Evolutionary conservation across 768 basidiomycete genomes (phyloP).

Genomic region (Xerocomellus amylosporus): DNA sequence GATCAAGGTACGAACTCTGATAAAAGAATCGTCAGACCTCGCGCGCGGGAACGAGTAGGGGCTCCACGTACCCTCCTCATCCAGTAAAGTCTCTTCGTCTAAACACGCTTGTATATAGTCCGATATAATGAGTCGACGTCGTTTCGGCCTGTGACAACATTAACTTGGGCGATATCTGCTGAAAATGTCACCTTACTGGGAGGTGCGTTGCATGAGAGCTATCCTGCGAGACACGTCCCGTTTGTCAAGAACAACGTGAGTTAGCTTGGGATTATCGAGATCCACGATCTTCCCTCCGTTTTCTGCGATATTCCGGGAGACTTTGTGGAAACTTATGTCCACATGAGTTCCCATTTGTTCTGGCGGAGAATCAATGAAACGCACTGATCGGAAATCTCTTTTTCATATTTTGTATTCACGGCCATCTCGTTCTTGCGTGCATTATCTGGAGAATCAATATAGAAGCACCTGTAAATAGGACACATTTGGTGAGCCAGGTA

Average conservation of each 20-base stretch:
- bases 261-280: slow-evolving; percentile 74
- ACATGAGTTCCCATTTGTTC: neutral
- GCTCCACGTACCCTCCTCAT: slow-evolving; percentile 64
- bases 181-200: slow-evolving; percentile 49
- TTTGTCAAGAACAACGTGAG: slow-evolving; percentile 84
- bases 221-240: slow-evolving; percentile 72
- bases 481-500: neutral
- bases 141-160: slow-evolving; percentile 60
- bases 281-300: slow-evolving; percentile 74
- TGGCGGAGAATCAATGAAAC: slow-evolving; percentile 12
- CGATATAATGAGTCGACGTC: slow-evolving; percentile 71
- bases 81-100: slow-evolving; percentile 78
- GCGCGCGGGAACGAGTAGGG: neutral
- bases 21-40: neutral
- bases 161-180: slow-evolving; percentile 3
- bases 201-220: slow-evolving; percentile 67
- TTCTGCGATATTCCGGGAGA: slow-evolving; percentile 50
- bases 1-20: slow-evolving; percentile 28
- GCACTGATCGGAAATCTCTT: slow-evolving; percentile 54
- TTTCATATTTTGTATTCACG: slow-evolving; percentile 52
- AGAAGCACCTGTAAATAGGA: slow-evolving; percentile 64
- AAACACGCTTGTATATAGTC: slow-evolving; percentile 77
- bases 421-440: slow-evolving; percentile 63
- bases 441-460: slow-evolving; percentile 79
- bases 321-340: slow-evolving; percentile 49